Evolutionary conservation across 179 eudicot species (phyloP), one percentile per base, ranked within the genome.

Genomic region (Actinidia chinensis): DNA sequence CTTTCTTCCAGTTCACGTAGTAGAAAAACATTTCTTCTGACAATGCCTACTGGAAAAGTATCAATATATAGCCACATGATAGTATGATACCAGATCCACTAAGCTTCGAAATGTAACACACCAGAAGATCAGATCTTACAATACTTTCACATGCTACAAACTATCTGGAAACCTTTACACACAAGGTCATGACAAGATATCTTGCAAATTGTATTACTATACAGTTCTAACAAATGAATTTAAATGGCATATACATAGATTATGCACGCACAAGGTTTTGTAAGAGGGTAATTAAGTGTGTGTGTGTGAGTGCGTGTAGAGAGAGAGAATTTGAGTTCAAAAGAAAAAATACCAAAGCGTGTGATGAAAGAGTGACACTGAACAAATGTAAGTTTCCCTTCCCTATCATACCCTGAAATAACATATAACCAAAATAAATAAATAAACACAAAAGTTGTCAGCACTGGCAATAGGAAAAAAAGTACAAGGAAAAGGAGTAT

Each of bases 331-430:
- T 23, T 14, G 20, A 25, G 40, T 54, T 7, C 13, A 6, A 74
- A 56, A 50, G 47, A 23, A 10, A 74, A 8, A 82, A 65, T 81
- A 89, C 89, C 88, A 64, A 71, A 77, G 80, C 73, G 58, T 74
- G 80, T 40, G 85, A 82, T 6, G 90, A 77, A 80, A 88, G 77
- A 54, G 77, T 51, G 70, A 79, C 4, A 48, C 78, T 65, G 63
- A 83, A 76, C 78, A 84, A 79, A 81, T 74, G 85, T 64, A 82
- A 44, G 63, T 74, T 83, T 61, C 82, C 84, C 70, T 77, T 85
- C 25, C 65, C 77, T 50, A 33, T 74, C 40, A 61, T 22, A 54
- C 76, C 78, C 90, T 88, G 85, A 55, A 61, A 43, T 18, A 55
- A 6, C 17, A 54, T 43, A 10, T 48, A 58, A 67, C 23, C 75